These are phyloP conservation scores for Iris macrosiphon DNA, from an alignment of 106 monocot species.

Conservation along the genomic window DNA sequence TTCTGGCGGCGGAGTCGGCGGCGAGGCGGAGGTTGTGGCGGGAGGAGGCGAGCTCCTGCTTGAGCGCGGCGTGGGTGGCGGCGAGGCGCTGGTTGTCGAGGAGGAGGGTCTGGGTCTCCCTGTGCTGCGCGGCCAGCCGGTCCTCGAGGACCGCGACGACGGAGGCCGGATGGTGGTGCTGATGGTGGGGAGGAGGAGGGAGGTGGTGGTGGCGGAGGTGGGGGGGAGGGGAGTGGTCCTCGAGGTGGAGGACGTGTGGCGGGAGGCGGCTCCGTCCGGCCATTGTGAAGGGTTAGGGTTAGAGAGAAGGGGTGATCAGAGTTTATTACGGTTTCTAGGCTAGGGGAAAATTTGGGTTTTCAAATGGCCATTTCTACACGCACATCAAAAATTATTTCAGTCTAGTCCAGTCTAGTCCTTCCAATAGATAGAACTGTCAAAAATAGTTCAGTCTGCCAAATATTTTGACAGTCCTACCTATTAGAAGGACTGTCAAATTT, in stretches of 20 bases:
- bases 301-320: too few species aligned
- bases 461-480: too few species aligned
- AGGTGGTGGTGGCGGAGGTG: conserved; percentile 7
- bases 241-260: conserved; percentile 10
- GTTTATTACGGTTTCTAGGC: too few species aligned
- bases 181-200: conserved; percentile 10
- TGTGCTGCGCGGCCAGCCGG: conserved; percentile 44
- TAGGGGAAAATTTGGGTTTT: too few species aligned
- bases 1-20: conserved; percentile 20
- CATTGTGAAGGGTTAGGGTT: background rate
- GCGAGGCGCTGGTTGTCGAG: conserved; percentile 81
- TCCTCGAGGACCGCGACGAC: conserved; percentile 30
- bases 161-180: background rate
- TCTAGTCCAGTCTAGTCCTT: too few species aligned
- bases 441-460: too few species aligned
- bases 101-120: conserved; percentile 61
- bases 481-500: too few species aligned
- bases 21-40: conserved; percentile 39
- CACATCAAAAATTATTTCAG: too few species aligned
- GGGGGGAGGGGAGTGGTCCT: background rate
- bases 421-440: too few species aligned
- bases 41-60: conserved; percentile 47
- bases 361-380: too few species aligned
- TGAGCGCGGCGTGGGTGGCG: conserved; percentile 69
- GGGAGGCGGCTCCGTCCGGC: conserved; percentile 11